Conservation (phyloP, 208 protist species). For the Acanthamoeba healyi region DNA sequence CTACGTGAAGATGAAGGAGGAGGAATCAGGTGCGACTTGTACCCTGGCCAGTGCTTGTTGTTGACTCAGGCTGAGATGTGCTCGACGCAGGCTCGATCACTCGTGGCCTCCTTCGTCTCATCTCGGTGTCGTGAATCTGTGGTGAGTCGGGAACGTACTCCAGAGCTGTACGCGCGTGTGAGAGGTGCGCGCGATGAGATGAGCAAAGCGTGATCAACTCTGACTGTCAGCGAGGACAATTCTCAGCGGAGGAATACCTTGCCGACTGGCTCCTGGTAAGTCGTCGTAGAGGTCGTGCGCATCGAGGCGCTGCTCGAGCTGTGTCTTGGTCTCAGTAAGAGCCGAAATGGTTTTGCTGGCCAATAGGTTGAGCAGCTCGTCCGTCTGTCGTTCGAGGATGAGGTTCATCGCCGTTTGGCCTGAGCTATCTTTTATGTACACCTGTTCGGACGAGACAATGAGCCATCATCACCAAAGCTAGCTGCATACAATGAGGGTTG, state of each 20-base stretch:
- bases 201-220: no score
- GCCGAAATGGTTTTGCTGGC: slow-evolving; percentile 68
- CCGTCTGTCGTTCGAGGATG: slow-evolving; percentile 51
- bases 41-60: background rate
- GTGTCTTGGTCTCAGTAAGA: slow-evolving; percentile 24
- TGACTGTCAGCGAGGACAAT: no score
- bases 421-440: slow-evolving; percentile 22
- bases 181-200: no score
- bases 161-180: background rate
- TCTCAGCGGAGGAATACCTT: no score
- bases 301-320: slow-evolving; percentile 4
- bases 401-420: slow-evolving; percentile 70
- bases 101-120: background rate
- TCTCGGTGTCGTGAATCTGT: background rate
- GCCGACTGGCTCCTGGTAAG: background rate
- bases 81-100: background rate
- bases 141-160: background rate
- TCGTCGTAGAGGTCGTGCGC: slow-evolving; percentile 28
- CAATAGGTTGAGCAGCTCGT: slow-evolving; percentile 55
- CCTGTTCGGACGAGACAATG: background rate
- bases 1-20: no score
- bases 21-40: no score
- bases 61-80: background rate
- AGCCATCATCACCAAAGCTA: no score
- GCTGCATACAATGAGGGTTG: background rate